A percentile compares a stretch with the other conserved stretches of the same genome.
These are phyloP conservation scores for Leptographium procerum DNA, from an alignment of 2,329 filamentous ascomycete genomes.

Conservation along the genomic window DNA sequence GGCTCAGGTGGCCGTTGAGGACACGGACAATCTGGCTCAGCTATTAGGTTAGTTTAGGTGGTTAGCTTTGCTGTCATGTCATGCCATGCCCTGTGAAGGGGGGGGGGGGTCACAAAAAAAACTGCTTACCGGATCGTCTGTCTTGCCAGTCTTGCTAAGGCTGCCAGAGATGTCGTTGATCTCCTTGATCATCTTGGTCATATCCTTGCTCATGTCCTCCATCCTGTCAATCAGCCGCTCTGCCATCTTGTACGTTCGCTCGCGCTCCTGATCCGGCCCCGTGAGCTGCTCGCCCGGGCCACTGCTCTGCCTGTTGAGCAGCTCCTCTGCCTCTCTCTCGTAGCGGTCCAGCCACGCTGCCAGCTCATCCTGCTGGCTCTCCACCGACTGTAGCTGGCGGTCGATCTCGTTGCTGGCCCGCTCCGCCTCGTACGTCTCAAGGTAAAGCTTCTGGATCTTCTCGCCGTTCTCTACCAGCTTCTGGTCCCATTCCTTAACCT, in stretches of 20 bases:
- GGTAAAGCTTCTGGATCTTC: conserved; percentile 88
- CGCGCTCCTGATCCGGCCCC: conserved; percentile 88
- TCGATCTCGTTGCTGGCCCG: conserved; percentile 89
- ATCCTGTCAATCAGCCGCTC: conserved; percentile 85
- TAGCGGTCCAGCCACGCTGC: conserved; percentile 82
- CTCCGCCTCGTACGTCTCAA: conserved; percentile 87
- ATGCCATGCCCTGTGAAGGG: no score
- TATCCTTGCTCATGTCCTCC: conserved; percentile 85
- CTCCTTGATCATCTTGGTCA: conserved; percentile 95
- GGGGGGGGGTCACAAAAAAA: not conserved
- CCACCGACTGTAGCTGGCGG: conserved; percentile 76
- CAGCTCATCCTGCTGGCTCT: conserved; percentile 86
- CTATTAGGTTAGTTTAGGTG: conserved; percentile 28
- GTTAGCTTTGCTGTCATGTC: not conserved
- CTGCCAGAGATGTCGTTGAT: conserved; percentile 89
- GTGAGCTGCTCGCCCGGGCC: conserved; percentile 50
- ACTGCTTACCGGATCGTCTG: conserved; percentile 68
- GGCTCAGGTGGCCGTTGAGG: conserved; percentile 82
- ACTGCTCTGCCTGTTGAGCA: conserved; percentile 65
- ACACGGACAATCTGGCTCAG: conserved; percentile 92
- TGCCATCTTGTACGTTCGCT: conserved; percentile 90
- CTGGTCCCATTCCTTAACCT: conserved; percentile 84
- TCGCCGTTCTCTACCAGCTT: conserved; percentile 87
- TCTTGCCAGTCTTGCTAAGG: conserved; percentile 78
- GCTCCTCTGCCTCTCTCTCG: conserved; percentile 79